phyloP scores from a whole-genome alignment of 345 rosid species.

The Gossypium anomalum region DNA sequence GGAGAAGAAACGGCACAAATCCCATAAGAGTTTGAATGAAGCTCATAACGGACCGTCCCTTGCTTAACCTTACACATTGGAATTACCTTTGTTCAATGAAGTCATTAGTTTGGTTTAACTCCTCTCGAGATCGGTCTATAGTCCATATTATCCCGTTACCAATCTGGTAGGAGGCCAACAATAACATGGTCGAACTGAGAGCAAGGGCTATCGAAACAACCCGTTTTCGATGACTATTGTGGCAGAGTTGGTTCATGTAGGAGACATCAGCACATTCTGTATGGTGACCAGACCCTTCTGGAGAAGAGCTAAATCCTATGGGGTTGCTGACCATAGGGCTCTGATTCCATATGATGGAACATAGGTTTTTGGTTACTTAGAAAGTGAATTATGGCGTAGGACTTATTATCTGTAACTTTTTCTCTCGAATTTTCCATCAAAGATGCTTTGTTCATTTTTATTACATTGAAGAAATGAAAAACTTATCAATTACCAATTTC shows the following conservation, averaged over 20 bases:
- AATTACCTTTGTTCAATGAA: not conserved
- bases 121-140: not conserved
- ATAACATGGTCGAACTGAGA: not conserved
- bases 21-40: conserved; percentile 55
- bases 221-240: not conserved
- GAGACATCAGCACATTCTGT: not conserved
- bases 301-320: not conserved
- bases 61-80: not conserved
- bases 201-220: not conserved
- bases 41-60: conserved; percentile 26
- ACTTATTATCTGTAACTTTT: not conserved
- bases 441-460: not conserved
- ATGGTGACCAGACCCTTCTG: not conserved
- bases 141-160: not conserved
- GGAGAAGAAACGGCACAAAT: conserved; percentile 86
- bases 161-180: not conserved
- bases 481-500: no score
- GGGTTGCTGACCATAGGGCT: not conserved
- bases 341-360: not conserved
- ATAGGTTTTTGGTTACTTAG: not conserved
- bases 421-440: not conserved
- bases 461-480: not conserved
- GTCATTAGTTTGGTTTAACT: not conserved
- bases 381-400: not conserved
- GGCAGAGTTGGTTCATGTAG: not conserved